Percentiles rank a stretch among this genome's conserved stretches.
phyloP scores from a whole-genome alignment of 129 eudicot species.

The Escallonia rubra region DNA sequence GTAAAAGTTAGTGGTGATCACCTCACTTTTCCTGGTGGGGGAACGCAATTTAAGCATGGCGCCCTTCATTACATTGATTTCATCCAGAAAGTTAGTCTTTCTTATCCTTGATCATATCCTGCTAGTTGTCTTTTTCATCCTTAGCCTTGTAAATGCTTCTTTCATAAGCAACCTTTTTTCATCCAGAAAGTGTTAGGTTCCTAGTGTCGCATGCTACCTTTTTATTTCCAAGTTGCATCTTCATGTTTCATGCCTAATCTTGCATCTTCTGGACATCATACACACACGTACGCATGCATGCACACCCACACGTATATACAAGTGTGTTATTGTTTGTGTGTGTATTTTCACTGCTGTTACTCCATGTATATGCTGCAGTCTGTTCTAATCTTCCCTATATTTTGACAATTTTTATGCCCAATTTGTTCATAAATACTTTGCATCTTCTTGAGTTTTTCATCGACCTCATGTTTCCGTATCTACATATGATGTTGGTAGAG shows the following conservation, averaged over 20 bases:
- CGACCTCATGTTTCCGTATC: no score
- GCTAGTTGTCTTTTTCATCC: not conserved
- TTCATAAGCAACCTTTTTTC: not conserved
- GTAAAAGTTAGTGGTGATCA: constrained; percentile 84
- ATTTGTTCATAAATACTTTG: not conserved
- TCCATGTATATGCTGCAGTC: not conserved
- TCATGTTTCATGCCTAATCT: no score
- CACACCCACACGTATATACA: no score
- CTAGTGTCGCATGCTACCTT: not conserved
- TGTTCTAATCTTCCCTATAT: not conserved
- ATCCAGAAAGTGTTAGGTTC: not conserved
- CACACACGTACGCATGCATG: no score
- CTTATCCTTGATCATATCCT: not conserved
- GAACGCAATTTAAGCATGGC: constrained; percentile 93
- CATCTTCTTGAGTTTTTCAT: no score
- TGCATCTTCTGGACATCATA: not conserved
- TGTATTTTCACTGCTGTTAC: not conserved
- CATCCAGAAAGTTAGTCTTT: constrained; percentile 57
- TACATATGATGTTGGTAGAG: no score
- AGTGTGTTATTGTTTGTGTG: no score
- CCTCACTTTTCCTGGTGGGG: constrained; percentile 95
- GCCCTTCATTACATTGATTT: constrained; percentile 91
- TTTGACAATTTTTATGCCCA: not conserved
- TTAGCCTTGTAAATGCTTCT: no score
- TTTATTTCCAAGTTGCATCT: not conserved